phyloP scores from a whole-genome alignment of 305 asterid species.

The Galium porrigens region DNA sequence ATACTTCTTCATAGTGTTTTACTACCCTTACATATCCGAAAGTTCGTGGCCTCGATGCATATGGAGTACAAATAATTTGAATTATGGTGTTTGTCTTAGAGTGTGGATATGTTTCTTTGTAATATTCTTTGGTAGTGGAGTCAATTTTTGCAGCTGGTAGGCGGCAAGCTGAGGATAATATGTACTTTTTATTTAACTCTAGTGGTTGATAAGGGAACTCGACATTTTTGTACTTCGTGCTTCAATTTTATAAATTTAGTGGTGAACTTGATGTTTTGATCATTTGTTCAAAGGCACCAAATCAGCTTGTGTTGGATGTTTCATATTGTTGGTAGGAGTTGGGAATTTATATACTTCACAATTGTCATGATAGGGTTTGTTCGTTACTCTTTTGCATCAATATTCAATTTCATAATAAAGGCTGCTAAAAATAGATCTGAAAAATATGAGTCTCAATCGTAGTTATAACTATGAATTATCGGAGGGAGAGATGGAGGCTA shows the following conservation, averaged over 20 bases:
- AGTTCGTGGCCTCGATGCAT: conserved; percentile 19
- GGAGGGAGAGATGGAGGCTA: too few species aligned
- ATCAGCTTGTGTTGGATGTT: neutral
- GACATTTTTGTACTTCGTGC: conserved; percentile 13
- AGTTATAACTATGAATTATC: too few species aligned
- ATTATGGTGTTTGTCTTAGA: conserved; percentile 29
- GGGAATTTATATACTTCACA: neutral
- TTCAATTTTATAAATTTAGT: neutral
- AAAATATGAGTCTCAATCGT: too few species aligned
- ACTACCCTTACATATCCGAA: conserved; percentile 6
- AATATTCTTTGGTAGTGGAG: conserved; percentile 65
- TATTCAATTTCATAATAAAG: too few species aligned
- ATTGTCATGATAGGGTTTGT: neutral
- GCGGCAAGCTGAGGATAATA: conserved; percentile 38
- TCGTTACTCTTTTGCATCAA: too few species aligned
- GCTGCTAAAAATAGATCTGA: too few species aligned
- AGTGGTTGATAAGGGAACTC: conserved; percentile 10
- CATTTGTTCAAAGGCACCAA: neutral
- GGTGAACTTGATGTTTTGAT: conserved; percentile 1
- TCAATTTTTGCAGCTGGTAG: conserved; percentile 71
- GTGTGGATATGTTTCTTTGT: conserved; percentile 63
- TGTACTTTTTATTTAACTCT: conserved; percentile 27
- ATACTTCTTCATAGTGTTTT: neutral
- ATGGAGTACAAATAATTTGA: conserved; percentile 27
- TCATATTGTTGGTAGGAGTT: too few species aligned